Conservation (phyloP, 169 alveolate species). For the Plasmodium vinckei region DNA sequence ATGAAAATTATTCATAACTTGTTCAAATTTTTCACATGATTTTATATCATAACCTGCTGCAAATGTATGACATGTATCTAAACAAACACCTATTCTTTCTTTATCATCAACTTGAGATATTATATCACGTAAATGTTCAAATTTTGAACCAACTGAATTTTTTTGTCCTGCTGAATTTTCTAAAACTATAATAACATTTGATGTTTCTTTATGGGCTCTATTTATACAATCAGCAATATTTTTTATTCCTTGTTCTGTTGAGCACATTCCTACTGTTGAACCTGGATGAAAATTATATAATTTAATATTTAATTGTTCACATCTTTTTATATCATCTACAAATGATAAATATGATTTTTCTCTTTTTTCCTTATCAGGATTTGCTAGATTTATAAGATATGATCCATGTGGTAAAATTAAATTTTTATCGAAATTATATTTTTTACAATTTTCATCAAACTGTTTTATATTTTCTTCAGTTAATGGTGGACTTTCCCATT, state of each 20-base stretch:
- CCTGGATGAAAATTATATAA: conserved; percentile 93
- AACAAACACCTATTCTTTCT: conserved; percentile 91
- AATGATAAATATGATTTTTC: conserved; percentile 87
- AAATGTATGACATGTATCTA: conserved; percentile 93
- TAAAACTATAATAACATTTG: conserved; percentile 85
- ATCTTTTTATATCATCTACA: conserved; percentile 90
- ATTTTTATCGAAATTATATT: conserved; percentile 78
- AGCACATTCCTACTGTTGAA: conserved; percentile 87
- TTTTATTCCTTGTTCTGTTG: conserved; percentile 84
- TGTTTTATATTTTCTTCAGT: conserved; percentile 79
- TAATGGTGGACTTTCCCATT: conserved; percentile 91
- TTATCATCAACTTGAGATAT: conserved; percentile 86
- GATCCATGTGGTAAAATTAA: conserved; percentile 92
- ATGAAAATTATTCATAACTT: conserved; percentile 88
- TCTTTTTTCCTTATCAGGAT: conserved; percentile 91
- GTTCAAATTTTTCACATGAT: conserved; percentile 84
- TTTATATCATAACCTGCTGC: conserved; percentile 93
- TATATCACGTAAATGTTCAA: conserved; percentile 90
- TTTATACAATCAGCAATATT: conserved; percentile 87
- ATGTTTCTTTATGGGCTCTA: conserved; percentile 86
- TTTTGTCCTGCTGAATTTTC: conserved; percentile 94
- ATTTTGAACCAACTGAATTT: conserved; percentile 89
- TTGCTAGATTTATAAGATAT: conserved; percentile 90
- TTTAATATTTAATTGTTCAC: conserved; percentile 89
- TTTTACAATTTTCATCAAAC: conserved; percentile 81